Base-by-base conservation (phyloP, 768 basidiomycete species). In the Xerocomellus chrysenteron region DNA sequence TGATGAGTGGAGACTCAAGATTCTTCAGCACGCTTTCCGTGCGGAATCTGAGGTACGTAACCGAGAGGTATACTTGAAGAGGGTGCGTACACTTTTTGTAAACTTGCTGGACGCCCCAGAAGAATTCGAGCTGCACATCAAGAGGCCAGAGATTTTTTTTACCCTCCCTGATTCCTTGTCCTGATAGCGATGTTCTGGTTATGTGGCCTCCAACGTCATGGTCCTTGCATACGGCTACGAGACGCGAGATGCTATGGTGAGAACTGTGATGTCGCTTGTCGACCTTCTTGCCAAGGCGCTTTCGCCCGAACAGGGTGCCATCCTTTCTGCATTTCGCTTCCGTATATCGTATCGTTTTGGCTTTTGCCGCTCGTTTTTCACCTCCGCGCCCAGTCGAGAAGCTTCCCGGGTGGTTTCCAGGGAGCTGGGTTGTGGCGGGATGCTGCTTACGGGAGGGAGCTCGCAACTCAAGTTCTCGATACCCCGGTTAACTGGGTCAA, bases 11-110 rank as follows among this genome's bases (percentile, higher is more conserved):
- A 66, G 54, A 28, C 60, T 65, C 9, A 68, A 64, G 46, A 51
- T 70, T 19, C 65, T 71, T 33, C 70, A 68, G 19, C 65, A 70
- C 8, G 63, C 65, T 26, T 57, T 74, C 32, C 65, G 61, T 12
- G 40, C 47, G 4, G 69, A 71, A 19, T 58, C 63, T 17, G 65
- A 60, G 50, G 33, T 46, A 11, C 60, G 55, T 32, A 55, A 50
- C 43, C 56, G 65, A n/a, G 56, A 61, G 28, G 59, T 63, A 13
- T 68, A 71, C 47, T n/a, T 59, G 47, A 60, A 16, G 43, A 62
- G 63, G 43, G 60, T 50, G 3, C 60, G 40, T 21, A 52, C 56
- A n/a, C 68, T 71, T 19, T 58, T 69, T 10, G 52, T 40, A 7
- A 61, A 61, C 47, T 35, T 68, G 41, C 57, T 68, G 39, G 61